Conservation (phyloP, 2,329 filamentous ascomycete species). For the Epichloe bromicola region DNA sequence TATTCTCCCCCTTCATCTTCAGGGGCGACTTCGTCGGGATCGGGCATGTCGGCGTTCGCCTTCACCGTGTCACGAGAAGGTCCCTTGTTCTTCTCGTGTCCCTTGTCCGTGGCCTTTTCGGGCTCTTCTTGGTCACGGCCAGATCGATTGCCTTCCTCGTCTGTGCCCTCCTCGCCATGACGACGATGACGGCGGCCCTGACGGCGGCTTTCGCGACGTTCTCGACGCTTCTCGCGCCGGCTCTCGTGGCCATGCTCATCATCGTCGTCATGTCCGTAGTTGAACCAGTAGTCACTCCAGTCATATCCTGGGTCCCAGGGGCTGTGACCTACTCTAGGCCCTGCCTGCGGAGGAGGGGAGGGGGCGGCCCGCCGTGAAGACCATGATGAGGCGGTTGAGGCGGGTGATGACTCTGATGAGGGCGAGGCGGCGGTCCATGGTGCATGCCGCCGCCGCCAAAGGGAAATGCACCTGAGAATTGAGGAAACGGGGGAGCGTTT, state of each 20-base stretch:
- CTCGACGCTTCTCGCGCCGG: conserved; percentile 3
- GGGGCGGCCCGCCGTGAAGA: background rate
- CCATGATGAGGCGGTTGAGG: conserved; percentile 5
- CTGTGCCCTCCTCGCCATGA: conserved; percentile 11
- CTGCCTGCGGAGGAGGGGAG: no score
- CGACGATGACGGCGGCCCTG: conserved; percentile 7
- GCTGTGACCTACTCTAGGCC: background rate
- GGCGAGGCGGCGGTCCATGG: conserved; percentile 1
- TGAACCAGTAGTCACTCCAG: conserved; percentile 13
- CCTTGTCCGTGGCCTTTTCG: conserved; percentile 13
- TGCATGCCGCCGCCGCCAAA: conserved; percentile 13
- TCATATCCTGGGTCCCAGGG: conserved; percentile 10
- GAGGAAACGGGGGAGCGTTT: conserved; percentile 10
- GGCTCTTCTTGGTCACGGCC: conserved; percentile 8
- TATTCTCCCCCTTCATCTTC: conserved; percentile 17
- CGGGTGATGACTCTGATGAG: background rate
- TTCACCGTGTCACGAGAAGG: conserved; percentile 20
- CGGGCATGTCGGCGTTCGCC: conserved; percentile 10
- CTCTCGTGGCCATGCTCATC: conserved; percentile 15
- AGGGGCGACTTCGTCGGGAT: conserved; percentile 18
- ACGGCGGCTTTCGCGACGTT: background rate
- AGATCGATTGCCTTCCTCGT: background rate
- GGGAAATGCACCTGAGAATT: conserved; percentile 21
- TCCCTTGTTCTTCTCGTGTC: conserved; percentile 23
- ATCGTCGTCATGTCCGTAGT: conserved; percentile 5